phyloP scores from a whole-genome alignment of 2,329 filamentous ascomycete genomes.

The Aquanectria penicillioides region DNA sequence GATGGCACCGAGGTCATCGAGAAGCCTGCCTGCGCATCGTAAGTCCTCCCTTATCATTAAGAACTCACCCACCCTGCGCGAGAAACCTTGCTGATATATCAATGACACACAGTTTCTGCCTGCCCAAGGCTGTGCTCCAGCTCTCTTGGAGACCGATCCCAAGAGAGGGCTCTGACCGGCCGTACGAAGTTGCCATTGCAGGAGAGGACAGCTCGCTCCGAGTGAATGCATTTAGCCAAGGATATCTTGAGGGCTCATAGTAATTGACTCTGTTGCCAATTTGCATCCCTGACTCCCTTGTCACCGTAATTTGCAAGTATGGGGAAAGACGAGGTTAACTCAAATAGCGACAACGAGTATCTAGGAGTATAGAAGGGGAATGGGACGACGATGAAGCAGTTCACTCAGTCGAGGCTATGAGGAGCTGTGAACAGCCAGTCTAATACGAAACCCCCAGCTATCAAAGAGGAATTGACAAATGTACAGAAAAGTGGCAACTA shows the following conservation, averaged over 20 bases:
- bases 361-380: no score
- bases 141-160: constrained; percentile 72
- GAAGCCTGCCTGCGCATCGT: constrained; percentile 50
- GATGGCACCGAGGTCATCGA: constrained; percentile 52
- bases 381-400: no score
- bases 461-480: no score
- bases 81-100: not conserved
- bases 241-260: constrained; percentile 36
- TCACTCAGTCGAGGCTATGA: no score
- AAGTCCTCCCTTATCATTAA: constrained; percentile 36
- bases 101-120: constrained; percentile 42
- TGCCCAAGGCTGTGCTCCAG: constrained; percentile 73
- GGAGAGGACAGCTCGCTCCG: constrained; percentile 71
- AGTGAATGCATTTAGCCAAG: constrained; percentile 59
- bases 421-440: no score
- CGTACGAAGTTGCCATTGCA: constrained; percentile 60
- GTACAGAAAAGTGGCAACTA: no score
- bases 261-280: constrained; percentile 29
- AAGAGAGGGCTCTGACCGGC: constrained; percentile 39
- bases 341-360: no score
- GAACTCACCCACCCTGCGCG: no score
- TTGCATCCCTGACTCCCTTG: no score
- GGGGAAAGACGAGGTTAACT: no score
- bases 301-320: no score
- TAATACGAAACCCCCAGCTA: no score